Base-by-base conservation (phyloP, 257 asterid species). In the Nicotiana knightiana region DNA sequence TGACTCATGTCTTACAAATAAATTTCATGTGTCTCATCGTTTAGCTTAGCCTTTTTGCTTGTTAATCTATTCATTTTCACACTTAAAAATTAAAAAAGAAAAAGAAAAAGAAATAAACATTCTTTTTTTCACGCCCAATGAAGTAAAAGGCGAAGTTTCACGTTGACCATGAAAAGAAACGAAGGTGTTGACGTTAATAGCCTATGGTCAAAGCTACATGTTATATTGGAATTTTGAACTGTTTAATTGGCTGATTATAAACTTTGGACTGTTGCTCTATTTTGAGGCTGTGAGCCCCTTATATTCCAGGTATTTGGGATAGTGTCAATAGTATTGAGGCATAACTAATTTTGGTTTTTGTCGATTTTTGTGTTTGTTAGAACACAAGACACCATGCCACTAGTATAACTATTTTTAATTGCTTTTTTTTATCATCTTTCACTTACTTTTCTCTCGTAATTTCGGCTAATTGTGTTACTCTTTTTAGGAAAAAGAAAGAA, bases 161-260 rank as follows among this genome's bases (percentile, higher is more conserved):
- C 63, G 6, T 75, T 75, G 79, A 51, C 79, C 63, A 75, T 51
- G 63, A 75, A 75, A 51, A 4, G 5, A 9, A 6, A 3, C 51
- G 63, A 26, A 0, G 53, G 10, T 6, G 79, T 51, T 75, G 63
- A 51, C 46, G 3, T 51, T 51, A 13, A 9, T 26, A 15, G 0
- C 16, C n/a, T 15, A 26, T 24, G 39, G 79, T 73, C 61, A 73
- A 73, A 48, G 39, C 10, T 46, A 35, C 61, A 26, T 26, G 79
- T 51, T 21, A 26, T 48, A 75, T 73, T 73, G 63, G 79, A 73
- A 48, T 73, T 51, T 4, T 26, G 63, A 51, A 73, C 63, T 26
- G 63, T 73, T 13, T 73, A 73, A 73, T 73, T 73, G 79, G 79
- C 43, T 73, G 79, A 73, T 73, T 48, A 73, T 24, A 26, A 24